Evolutionary conservation across 345 rosid species (phyloP).

Genomic region (Lepidium africanum): DNA sequence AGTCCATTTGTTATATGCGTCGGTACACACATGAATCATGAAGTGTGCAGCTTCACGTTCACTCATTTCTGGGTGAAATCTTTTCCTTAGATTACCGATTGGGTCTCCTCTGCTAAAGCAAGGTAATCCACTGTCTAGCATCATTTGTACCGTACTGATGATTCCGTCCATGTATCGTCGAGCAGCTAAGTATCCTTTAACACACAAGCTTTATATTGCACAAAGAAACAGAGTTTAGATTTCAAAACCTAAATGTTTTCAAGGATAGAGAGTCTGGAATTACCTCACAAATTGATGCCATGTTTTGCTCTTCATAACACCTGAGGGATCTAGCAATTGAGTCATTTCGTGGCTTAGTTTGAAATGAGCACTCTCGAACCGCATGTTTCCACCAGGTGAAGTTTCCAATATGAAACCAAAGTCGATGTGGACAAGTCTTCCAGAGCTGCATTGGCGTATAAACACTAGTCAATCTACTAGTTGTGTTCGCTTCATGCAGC

Average conservation of each 20-base stretch:
- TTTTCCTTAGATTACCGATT: conserved; percentile 90
- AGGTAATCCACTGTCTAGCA: conserved; percentile 97
- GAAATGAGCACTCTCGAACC: conserved; percentile 96
- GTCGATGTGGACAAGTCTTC: conserved; percentile 97
- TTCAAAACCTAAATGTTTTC: not conserved
- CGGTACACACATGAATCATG: conserved; percentile 78
- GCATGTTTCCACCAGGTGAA: conserved; percentile 95
- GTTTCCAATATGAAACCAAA: conserved; percentile 96
- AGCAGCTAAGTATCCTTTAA: conserved; percentile 86
- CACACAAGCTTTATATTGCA: conserved; percentile 54
- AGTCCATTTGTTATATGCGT: conserved; percentile 96
- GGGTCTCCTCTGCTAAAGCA: conserved; percentile 98
- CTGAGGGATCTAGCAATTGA: conserved; percentile 85
- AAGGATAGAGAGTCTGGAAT: not conserved
- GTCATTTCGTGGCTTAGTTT: conserved; percentile 99
- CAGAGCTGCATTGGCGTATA: conserved; percentile 43
- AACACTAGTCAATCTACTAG: not conserved
- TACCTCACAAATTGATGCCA: conserved; percentile 85
- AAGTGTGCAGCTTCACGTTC: conserved; percentile 96
- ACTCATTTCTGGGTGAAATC: conserved; percentile 93
- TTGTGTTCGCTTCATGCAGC: not conserved
- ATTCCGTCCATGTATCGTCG: conserved; percentile 89
- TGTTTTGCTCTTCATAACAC: conserved; percentile 87
- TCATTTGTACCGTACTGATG: conserved; percentile 67
- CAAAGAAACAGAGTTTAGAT: not conserved